Evolutionary conservation across 2,329 filamentous ascomycete species (phyloP), one percentile per base, ranked within the genome.

Genomic region (Teratosphaeria epicoccoides): DNA sequence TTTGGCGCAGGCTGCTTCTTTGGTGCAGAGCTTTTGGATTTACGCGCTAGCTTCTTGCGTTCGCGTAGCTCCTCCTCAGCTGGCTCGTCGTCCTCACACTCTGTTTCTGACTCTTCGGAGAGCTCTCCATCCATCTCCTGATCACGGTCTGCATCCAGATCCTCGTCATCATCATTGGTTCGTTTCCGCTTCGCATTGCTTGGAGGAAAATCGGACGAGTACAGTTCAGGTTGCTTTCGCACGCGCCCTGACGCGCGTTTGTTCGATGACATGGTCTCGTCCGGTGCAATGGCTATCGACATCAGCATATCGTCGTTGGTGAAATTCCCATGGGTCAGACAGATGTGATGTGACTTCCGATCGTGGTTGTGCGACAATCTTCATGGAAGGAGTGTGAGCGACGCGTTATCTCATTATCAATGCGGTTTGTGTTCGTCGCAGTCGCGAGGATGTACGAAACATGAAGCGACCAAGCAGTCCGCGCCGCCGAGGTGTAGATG

Each of bases 191-290:
- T 80, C 11, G 66, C 63, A 37, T 63, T 63, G 14, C 24, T 28
- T 50, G 65, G 62, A 43, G 54, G 55, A 37, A 59, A 57, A 5
- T 59, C 55, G 50, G 59, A 60, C 4, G 65, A 58, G 54, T 60
- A 63, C 26, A 61, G 55, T 37, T 67, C 63, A 2, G 67, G 61
- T 50, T 65, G 65, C 52, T 65, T 65, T 43, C 61, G 62, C 17
- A 66, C 64, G 55, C 69, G 67, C 80, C 81, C 80, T 33, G 83
- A 86, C 59, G 81, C 80, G 68, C 83, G 82, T 25, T 50, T 55
- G 28, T 29, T 50, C 33, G 33, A 17, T n/a, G 33, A 40, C 33
- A 40, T 40, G 14, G 20, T 40, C n/a, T 40, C 33, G 33, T 40
- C 17, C 33, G 33, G 17, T 40, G 33, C 33, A 17, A 17, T n/a